A percentile compares a stretch with the other conserved stretches of the same genome.
Evolutionary conservation across 2,329 filamentous ascomycete genomes (phyloP).

Genomic region (Apiospora phragmitis): DNA sequence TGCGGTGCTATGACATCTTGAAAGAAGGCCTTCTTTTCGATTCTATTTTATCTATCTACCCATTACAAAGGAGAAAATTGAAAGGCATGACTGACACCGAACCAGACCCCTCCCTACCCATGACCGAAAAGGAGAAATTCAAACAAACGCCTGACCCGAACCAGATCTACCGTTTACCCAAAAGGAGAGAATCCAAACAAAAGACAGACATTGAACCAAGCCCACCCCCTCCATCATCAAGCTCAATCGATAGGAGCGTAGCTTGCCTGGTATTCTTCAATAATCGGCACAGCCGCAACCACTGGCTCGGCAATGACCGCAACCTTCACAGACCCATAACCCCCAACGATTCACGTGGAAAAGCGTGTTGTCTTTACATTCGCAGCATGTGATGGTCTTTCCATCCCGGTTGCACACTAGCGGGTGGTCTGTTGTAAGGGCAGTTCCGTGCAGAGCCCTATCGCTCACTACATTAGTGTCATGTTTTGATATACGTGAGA

Average conservation of each 20-base stretch:
- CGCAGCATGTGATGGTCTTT: neutral
- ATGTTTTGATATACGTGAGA: too few relatives aligned
- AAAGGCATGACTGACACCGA: neutral
- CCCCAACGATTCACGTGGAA: neutral
- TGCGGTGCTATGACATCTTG: neutral
- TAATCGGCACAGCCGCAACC: neutral
- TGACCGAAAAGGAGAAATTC: neutral
- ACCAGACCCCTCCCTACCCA: neutral
- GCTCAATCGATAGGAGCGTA: neutral
- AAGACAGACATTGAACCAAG: neutral
- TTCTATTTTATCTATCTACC: neutral
- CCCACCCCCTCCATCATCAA: neutral
- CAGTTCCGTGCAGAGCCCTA: neutral
- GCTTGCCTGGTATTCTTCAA: neutral
- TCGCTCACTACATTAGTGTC: neutral
- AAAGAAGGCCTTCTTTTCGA: neutral
- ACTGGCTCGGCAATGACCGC: neutral
- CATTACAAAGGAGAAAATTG: neutral
- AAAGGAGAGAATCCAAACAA: neutral
- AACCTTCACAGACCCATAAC: neutral
- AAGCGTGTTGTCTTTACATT: accelerated
- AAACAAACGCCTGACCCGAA: neutral
- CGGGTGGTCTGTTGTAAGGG: neutral
- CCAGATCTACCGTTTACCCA: too few relatives aligned
- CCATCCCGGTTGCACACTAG: neutral